Evolutionary conservation across 306 rosid genomes (phyloP).

Genomic region (Rubus idaeus): DNA sequence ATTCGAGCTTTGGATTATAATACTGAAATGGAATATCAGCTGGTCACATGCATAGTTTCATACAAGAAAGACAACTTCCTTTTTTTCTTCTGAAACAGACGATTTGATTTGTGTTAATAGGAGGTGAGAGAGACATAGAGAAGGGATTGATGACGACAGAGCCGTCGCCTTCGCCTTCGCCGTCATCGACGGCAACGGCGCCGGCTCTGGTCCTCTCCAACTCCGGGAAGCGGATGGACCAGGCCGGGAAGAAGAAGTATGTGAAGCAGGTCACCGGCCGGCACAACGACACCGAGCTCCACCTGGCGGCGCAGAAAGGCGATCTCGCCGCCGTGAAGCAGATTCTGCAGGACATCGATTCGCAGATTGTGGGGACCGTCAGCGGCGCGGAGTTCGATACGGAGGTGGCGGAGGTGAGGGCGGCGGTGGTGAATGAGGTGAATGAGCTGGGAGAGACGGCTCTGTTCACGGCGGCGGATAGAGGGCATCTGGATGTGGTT

Average conservation of each 20-base stretch:
- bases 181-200: conserved; percentile 57
- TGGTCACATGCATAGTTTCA: not conserved
- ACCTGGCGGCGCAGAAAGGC: conserved; percentile 91
- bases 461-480: conserved; percentile 83
- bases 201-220: conserved; percentile 92
- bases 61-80: too few relatives aligned
- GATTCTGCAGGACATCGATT: conserved; percentile 72
- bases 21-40: too few relatives aligned
- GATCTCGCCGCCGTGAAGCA: conserved; percentile 86
- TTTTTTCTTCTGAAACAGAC: not conserved
- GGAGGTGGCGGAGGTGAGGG: conserved; percentile 91
- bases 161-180: conserved; percentile 71
- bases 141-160: conserved; percentile 43
- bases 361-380: conserved; percentile 66
- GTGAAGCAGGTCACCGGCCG: conserved; percentile 98
- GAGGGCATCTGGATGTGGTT: conserved; percentile 78
- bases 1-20: too few relatives aligned
- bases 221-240: conserved; percentile 94
- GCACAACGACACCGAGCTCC: conserved; percentile 94
- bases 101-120: conserved; percentile 21
- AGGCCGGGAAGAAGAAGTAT: conserved; percentile 93
- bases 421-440: conserved; percentile 78
- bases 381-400: conserved; percentile 60
- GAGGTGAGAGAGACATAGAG: conserved; percentile 48
- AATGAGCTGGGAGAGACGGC: conserved; percentile 91